Evolutionary conservation across 768 basidiomycete genomes (phyloP), one percentile per base, ranked within the genome.

Genomic region (Suillus clintonianus): DNA sequence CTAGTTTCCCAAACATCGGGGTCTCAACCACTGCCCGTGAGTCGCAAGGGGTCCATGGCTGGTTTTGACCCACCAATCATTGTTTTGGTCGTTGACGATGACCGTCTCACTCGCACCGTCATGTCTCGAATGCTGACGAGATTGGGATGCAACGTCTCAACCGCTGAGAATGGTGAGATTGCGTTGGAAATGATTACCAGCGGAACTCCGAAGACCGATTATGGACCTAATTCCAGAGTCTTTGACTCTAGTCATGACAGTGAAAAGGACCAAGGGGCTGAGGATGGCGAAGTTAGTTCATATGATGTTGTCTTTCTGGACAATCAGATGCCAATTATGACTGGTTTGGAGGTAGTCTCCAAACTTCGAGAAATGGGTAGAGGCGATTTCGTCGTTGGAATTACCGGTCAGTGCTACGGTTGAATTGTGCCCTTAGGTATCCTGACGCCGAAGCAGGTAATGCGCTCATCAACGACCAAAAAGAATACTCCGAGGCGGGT

Each of bases 251-350:
- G n/a, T 19, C 56, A 58, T 15, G 56, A n/a, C n/a, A 14, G 17
- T 17, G n/a, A 51, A 36, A 57, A 56, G 24, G 51, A 55, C 30
- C 22, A 13, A 17, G 41, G 5, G 7, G 30, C 43, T 27, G 59
- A 36, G 32, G 10, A 55, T 0, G 22, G 65, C 53, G 15, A 10
- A 62, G 27, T 27, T 36, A 36, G 63, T 47, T 57, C 65, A 39
- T 83, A 76, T 60, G 84, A 84, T 59, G 76, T 83, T 11, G 76
- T 84, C 27, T 86, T 87, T 72, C 72, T 88, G 67, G 82, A 86
- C 65, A 95, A 95, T 73, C 92, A 94, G 76, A 94, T 94, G 91
- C 90, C 89, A 10, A 78, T 92, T 22, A 81, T 92, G 81, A 89
- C 89, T 65, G 94, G 94, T 17, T 71, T 92, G 51, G 85, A 87